A percentile compares a stretch with the other conserved stretches of the same genome.
These are phyloP conservation scores for Metschnikowia kofuensis DNA, from an alignment of 805 yeast species.

Conservation along the genomic window DNA sequence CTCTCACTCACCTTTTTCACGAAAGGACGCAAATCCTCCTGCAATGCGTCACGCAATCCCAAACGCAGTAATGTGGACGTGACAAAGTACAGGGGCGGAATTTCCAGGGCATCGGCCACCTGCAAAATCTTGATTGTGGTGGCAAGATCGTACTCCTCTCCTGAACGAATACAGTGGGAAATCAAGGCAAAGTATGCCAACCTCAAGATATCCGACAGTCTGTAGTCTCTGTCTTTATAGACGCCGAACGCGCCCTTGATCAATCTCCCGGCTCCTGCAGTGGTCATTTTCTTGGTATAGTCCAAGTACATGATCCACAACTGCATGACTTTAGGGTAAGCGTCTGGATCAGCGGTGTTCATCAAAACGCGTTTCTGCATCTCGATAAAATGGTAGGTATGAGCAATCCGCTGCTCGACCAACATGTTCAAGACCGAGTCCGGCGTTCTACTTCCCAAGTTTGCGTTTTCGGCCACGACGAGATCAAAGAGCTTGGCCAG, in stretches of 20 bases:
- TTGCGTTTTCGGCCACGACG: slow-evolving; percentile 14
- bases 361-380: slow-evolving; percentile 17
- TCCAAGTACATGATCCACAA: slow-evolving; percentile 36
- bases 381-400: slow-evolving; percentile 29
- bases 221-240: slow-evolving; percentile 15
- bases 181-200: slow-evolving; percentile 36
- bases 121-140: slow-evolving; percentile 30
- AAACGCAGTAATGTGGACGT: slow-evolving; percentile 17
- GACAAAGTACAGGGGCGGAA: slow-evolving; percentile 22
- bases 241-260: slow-evolving; percentile 7
- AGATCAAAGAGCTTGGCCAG: slow-evolving; percentile 22
- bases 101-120: slow-evolving; percentile 13
- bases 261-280: slow-evolving; percentile 5
- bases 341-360: slow-evolving; percentile 7
- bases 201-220: slow-evolving; percentile 18
- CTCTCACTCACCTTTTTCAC: slow-evolving; percentile 7
- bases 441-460: slow-evolving; percentile 13
- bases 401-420: slow-evolving; percentile 30
- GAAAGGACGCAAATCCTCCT: slow-evolving; percentile 8
- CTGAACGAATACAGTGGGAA: slow-evolving; percentile 26
- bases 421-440: slow-evolving; percentile 26
- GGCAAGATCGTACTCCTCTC: slow-evolving; percentile 20
- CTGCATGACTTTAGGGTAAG: slow-evolving; percentile 25
- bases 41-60: slow-evolving; percentile 11
- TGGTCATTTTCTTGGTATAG: slow-evolving; percentile 14